Percentiles rank a stretch among this genome's conserved stretches.
phyloP scores from a whole-genome alignment of 2,329 filamentous ascomycete species.

The Pseudogymnoascus sp. region DNA sequence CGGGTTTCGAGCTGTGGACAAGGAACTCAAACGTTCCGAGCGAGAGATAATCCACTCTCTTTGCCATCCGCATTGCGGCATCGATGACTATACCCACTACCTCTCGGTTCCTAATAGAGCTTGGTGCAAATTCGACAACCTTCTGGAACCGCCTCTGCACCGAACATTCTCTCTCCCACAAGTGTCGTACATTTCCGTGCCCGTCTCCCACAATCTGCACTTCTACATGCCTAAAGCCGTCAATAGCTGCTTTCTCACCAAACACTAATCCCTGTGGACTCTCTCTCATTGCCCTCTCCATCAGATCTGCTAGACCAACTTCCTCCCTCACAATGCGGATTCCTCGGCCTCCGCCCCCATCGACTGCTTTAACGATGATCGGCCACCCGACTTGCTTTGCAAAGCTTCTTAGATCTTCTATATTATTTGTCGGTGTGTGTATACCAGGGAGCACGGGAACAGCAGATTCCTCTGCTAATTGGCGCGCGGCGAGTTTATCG shows the following conservation, averaged over 20 bases:
- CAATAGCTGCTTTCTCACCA: constrained; percentile 50
- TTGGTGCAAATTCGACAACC: constrained; percentile 62
- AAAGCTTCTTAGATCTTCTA: constrained; percentile 49
- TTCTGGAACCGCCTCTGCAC: constrained; percentile 64
- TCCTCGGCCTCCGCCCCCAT: constrained; percentile 59
- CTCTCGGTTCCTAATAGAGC: constrained; percentile 49
- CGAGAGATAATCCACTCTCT: constrained; percentile 47
- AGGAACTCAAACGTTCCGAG: constrained; percentile 61
- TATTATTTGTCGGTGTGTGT: constrained; percentile 56
- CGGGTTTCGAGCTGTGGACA: constrained; percentile 39
- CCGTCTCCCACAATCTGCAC: constrained; percentile 61
- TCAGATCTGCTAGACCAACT: constrained; percentile 43
- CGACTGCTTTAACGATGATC: constrained; percentile 53
- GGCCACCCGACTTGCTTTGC: constrained; percentile 33
- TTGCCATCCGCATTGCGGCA: constrained; percentile 47
- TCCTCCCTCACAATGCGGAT: constrained; percentile 46
- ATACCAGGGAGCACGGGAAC: constrained; percentile 67
- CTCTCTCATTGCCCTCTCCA: constrained; percentile 51
- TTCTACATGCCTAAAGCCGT: constrained; percentile 58
- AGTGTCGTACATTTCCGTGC: constrained; percentile 46
- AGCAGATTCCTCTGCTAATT: constrained; percentile 56
- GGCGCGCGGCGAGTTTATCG: constrained; percentile 49
- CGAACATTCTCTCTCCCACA: constrained; percentile 61
- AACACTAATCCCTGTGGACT: constrained; percentile 52
- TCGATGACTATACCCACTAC: constrained; percentile 28